These are phyloP conservation scores for Meredithiella fracta DNA, from an alignment of 2,329 filamentous ascomycete genomes.

Conservation along the genomic window DNA sequence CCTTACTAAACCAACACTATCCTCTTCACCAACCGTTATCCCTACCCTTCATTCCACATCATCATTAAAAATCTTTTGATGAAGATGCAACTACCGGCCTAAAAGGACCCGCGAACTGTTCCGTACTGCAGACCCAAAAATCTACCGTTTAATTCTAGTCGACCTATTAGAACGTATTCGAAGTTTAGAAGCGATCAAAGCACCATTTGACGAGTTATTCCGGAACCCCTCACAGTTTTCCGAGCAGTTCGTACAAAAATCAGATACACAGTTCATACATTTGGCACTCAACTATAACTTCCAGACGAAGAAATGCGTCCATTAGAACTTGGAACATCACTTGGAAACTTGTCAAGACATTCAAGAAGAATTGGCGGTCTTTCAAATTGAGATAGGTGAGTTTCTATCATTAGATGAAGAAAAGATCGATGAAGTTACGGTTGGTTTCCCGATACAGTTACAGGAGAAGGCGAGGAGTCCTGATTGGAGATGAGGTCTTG, in stretches of 20 bases:
- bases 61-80: constrained; percentile 7
- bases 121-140: constrained; percentile 1
- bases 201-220: constrained; percentile 8
- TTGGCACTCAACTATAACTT: neutral
- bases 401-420: neutral
- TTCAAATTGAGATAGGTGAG: constrained; percentile 1
- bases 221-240: neutral
- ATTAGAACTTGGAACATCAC: constrained; percentile 5
- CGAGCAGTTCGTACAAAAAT: neutral
- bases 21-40: constrained; percentile 1
- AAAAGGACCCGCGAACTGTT: constrained; percentile 2
- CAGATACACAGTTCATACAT: neutral
- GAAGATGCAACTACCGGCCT: neutral
- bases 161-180: constrained; percentile 2
- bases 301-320: neutral
- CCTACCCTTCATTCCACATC: constrained; percentile 5
- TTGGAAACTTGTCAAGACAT: neutral
- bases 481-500: no score
- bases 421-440: neutral
- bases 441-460: no score
- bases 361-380: neutral
- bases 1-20: constrained; percentile 1
- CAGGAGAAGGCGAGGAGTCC: neutral
- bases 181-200: constrained; percentile 3
- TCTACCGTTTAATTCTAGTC: constrained; percentile 5